These are phyloP conservation scores for Auriscalpium microsporum DNA, from an alignment of 768 basidiomycete species.

Conservation along the genomic window DNA sequence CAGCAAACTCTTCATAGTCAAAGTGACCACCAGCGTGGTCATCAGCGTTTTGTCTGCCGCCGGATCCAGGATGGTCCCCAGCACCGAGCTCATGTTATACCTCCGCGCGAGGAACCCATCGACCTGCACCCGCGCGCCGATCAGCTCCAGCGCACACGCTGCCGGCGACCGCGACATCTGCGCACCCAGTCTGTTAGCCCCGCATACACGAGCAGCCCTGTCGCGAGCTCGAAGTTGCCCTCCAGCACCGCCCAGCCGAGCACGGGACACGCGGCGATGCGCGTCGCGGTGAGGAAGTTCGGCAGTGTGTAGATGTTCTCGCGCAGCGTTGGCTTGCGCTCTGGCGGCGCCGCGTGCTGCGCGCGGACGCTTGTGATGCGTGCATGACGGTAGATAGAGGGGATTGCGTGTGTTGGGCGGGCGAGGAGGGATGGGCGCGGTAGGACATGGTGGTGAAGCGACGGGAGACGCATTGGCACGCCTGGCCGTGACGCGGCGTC, in stretches of 20 bases:
- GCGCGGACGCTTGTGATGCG: background rate
- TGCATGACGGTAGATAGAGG: background rate
- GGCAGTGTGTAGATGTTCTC: slow-evolving; percentile 96
- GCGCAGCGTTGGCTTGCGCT: slow-evolving; percentile 26
- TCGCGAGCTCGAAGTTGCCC: slow-evolving; percentile 73
- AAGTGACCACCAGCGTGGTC: slow-evolving; percentile 84
- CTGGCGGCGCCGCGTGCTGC: background rate
- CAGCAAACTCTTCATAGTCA: slow-evolving; percentile 76
- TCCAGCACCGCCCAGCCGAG: slow-evolving; percentile 88
- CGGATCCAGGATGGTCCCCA: slow-evolving; percentile 93
- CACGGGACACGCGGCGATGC: slow-evolving; percentile 83
- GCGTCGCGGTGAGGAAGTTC: slow-evolving; percentile 79
- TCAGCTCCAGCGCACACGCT: background rate
- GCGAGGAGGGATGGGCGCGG: background rate
- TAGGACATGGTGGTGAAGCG: background rate
- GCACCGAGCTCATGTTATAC: slow-evolving; percentile 82
- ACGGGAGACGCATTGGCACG: background rate
- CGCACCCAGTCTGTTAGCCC: slow-evolving; percentile 84
- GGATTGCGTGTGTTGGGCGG: background rate
- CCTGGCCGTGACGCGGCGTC: too few species aligned
- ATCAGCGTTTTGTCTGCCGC: slow-evolving; percentile 94
- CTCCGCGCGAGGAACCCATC: slow-evolving; percentile 88
- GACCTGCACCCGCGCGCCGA: slow-evolving; percentile 38
- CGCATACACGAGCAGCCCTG: slow-evolving; percentile 78
- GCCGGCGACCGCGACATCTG: background rate